Percentiles rank a stretch among this genome's conserved stretches.
phyloP scores from a whole-genome alignment of 805 yeast species.

The Yamadazyma olivae region DNA sequence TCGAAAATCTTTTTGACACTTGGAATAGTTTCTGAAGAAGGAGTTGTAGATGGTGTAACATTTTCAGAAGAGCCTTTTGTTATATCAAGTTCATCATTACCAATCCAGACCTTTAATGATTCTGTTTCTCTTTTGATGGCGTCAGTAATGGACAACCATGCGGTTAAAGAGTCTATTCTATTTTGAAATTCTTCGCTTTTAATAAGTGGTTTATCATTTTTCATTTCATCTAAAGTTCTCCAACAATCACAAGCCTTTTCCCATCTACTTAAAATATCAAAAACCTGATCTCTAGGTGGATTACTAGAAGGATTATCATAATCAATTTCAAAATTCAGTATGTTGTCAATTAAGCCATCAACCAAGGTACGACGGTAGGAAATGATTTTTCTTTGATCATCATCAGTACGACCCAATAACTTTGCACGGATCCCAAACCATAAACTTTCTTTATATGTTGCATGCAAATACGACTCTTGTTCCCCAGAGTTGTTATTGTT shows the following conservation, averaged over 20 bases:
- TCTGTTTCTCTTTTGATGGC: conserved; percentile 62
- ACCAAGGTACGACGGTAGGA: conserved; percentile 68
- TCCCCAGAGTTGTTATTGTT: conserved; percentile 40
- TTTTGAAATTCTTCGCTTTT: conserved; percentile 59
- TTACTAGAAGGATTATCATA: conserved; percentile 31
- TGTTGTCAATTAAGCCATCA: conserved; percentile 68
- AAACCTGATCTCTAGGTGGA: conserved; percentile 47
- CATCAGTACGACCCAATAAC: conserved; percentile 73
- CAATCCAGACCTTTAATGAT: conserved; percentile 75
- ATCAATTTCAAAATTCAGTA: conserved; percentile 59
- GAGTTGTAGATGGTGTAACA: conserved; percentile 14
- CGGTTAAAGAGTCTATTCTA: conserved; percentile 70
- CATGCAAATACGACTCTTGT: conserved; percentile 48
- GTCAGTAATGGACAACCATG: conserved; percentile 78
- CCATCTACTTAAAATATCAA: conserved; percentile 53
- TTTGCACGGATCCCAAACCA: conserved; percentile 90
- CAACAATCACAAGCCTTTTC: conserved; percentile 72
- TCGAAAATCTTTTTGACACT: conserved; percentile 40
- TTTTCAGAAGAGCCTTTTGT: conserved; percentile 29
- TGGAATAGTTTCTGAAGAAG: conserved; percentile 11
- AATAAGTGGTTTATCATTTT: conserved; percentile 70
- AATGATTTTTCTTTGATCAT: conserved; percentile 70
- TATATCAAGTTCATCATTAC: conserved; percentile 74
- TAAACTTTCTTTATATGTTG: conserved; percentile 63
- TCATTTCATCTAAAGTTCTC: conserved; percentile 78